Base-by-base conservation (phyloP, 2,329 filamentous ascomycete genomes). In the Alternaria hordeiaustralica region DNA sequence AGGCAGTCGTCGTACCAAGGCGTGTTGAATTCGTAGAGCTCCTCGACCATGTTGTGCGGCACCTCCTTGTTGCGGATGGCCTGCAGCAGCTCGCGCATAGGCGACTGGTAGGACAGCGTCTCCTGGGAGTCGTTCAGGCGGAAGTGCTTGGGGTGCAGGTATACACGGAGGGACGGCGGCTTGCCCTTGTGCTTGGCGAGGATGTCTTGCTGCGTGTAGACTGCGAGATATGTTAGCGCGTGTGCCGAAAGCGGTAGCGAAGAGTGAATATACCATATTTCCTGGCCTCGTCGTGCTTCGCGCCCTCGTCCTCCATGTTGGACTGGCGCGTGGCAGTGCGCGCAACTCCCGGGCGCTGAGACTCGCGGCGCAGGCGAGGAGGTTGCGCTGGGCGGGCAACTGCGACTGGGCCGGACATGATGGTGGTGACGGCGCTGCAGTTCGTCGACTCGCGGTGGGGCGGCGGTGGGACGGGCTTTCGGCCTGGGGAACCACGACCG, bases 1-100 rank as follows among this genome's bases (percentile, higher is more conserved):
- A 99, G 86, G 75, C 95, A 97, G 30, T 88, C 85, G 79, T 98
- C 94, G 78, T 98, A 99, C 77, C 97, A 98, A 10, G 87, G 86
- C 13, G 97, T 91, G 20, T 89, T 88, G 18, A 85, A 85, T 51
- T 88, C 86, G 26, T 89, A 86, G 58, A 99, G 88, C 70, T 95
- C 91, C 51, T 91, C 89, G 11, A 98, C 83, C 77, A 98, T 88
- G 71, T 97, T 94, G 79, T 97, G 94, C 1, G 96, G 96, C 36
- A 99, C 85, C 0, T 93, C 97, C 60, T 91, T 88, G 45, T 83
- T 84, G 68, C 87, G 87, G 49, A 98, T 80, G 78, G 97, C 94
- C 69, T 96, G 89, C 41, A 97, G 84, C 54, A 92, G 84, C 70
- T 92, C 81, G 71, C 87, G 89, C 94, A 98, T 97, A 23, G 96